phyloP scores from a whole-genome alignment of 2,329 filamentous ascomycete genomes.

The Nemania abortiva region DNA sequence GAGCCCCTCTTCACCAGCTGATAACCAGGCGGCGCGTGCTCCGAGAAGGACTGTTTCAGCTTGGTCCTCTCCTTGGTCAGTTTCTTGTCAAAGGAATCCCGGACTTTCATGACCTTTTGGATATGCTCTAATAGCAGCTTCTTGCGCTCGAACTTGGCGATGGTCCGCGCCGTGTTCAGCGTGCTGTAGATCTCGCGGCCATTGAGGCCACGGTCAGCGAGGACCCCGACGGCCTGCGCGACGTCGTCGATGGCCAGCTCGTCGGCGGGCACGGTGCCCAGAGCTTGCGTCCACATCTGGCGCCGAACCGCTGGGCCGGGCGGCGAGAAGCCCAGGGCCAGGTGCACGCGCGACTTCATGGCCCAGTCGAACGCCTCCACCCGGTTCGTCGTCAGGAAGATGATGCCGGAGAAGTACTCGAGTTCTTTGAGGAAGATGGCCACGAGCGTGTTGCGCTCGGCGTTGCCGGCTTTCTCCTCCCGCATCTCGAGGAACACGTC shows the following conservation, averaged over 20 bases:
- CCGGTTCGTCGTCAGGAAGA: conserved; percentile 59
- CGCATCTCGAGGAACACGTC: conserved; percentile 43
- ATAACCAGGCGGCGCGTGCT: conserved; percentile 8
- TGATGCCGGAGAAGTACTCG: conserved; percentile 55
- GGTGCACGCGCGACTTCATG: conserved; percentile 56
- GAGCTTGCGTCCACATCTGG: conserved; percentile 26
- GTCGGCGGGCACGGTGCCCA: conserved; percentile 22
- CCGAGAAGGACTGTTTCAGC: conserved; percentile 19
- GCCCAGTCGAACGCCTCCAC: conserved; percentile 57
- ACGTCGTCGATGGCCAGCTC: conserved; percentile 27
- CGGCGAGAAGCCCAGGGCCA: conserved; percentile 51
- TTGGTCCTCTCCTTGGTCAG: conserved; percentile 24
- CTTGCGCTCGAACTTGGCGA: conserved; percentile 26
- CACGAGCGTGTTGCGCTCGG: conserved; percentile 41
- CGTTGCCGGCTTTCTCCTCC: conserved; percentile 30
- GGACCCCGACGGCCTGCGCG: conserved; percentile 13
- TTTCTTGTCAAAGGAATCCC: conserved; percentile 28
- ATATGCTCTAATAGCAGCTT: conserved; percentile 28
- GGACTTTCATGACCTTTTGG: conserved; percentile 29
- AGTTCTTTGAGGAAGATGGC: conserved; percentile 54
- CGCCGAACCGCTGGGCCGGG: conserved; percentile 26
- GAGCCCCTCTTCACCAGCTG: conserved; percentile 27
- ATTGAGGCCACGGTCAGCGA: conserved; percentile 30
- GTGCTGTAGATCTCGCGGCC: conserved; percentile 44
- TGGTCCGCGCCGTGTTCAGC: conserved; percentile 37